Evolutionary conservation across 2,329 filamentous ascomycete genomes (phyloP).

Genomic region (Neonectria coccinea): DNA sequence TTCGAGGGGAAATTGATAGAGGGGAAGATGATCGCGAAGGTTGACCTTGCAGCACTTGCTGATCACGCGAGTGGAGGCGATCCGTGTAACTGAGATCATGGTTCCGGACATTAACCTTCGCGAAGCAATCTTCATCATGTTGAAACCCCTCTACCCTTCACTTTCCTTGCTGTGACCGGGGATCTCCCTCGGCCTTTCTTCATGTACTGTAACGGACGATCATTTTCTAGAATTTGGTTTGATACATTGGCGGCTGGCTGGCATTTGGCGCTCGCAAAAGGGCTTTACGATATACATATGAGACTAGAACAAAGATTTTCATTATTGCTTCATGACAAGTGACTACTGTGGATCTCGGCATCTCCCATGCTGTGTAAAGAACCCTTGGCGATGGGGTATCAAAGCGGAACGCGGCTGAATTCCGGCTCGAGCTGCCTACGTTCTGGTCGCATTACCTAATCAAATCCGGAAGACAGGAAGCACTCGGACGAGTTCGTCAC

Average conservation of each 20-base stretch:
- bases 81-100: conserved; percentile 32
- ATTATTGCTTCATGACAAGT: neutral
- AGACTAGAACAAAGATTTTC: conserved; percentile 21
- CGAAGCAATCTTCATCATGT: conserved; percentile 19
- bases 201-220: conserved; percentile 29
- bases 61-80: conserved; percentile 32
- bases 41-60: conserved; percentile 35
- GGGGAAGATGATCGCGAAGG: conserved; percentile 51
- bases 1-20: conserved; percentile 79
- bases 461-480: conserved; percentile 25
- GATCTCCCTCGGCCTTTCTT: conserved; percentile 17
- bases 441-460: conserved; percentile 15
- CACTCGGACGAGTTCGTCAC: conserved; percentile 34
- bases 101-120: conserved; percentile 40
- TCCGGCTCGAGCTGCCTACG: conserved; percentile 7
- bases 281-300: conserved; percentile 21
- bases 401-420: conserved; percentile 31
- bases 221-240: conserved; percentile 29
- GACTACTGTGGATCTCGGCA: neutral
- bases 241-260: conserved; percentile 22
- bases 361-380: neutral
- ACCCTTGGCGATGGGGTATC: neutral
- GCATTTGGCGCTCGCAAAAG: conserved; percentile 25
- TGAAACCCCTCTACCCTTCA: conserved; percentile 12
- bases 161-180: conserved; percentile 9